Base-by-base conservation (phyloP, 2,329 filamentous ascomycete species). In the Dryadomyces quercivorus region DNA sequence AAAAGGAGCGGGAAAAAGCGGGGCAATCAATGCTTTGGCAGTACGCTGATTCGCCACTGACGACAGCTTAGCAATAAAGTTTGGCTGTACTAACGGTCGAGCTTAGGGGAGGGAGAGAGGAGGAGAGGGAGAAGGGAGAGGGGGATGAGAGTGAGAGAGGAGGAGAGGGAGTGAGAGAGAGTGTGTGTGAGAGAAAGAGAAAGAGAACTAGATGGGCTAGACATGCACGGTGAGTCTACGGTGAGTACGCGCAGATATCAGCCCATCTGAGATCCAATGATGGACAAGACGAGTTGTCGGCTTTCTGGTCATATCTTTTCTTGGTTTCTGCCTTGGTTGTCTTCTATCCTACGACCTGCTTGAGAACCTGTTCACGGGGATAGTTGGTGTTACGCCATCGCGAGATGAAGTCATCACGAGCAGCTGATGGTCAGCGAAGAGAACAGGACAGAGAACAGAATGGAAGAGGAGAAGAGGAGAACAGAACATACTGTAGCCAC, bases 361-460 rank as follows among this genome's bases (percentile, higher is more conserved):
- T 54, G 53, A 76, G 65, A 31, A 79, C 71, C 20, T 73, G 61
- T 18, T 75, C 65, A n/a, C 70, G 68, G 0, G 69, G 61, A 58
- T 78, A 82, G 64, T 87, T 90, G 3, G 85, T 84, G 61, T 85
- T 82, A 58, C 84, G 78, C 73, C 84, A 89, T 56, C 84, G 78
- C 16, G 87, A 92, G 58, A 88, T 73, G 60, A 84, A 94, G 66
- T 94, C 89, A 61, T 94, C 89, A 38, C 82, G 80, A 61, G 85
- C 87, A 60, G 89, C 86, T 90, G 59, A 12, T 8, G 36, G 54
- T 55, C 13, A 42, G 20, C 36, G 16, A 38, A 16, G 8, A 12
- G 7, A 26, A 22, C 42, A 46, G 40, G 21, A 44, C 9, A 51
- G 8, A 58, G n/a, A n/a, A n/a, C n/a, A n/a, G n/a, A n/a, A n/a